Evolutionary conservation across 768 basidiomycete species (phyloP), one percentile per base, ranked within the genome.

Genomic region (Nidularia sp.): DNA sequence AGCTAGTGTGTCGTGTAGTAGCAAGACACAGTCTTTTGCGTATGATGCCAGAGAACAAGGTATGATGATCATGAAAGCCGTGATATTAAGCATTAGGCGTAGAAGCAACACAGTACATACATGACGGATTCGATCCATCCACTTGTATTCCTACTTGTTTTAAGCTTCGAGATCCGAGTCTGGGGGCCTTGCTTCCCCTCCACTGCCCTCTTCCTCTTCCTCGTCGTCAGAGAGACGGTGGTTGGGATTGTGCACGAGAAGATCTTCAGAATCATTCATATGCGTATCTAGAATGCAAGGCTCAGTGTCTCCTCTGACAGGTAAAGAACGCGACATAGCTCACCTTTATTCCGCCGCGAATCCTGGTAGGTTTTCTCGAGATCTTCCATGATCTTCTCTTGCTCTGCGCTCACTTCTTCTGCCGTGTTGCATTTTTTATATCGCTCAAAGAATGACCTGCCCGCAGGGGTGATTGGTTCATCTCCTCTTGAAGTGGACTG

Each of bases 361-460:
- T 80, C 77, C 33, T 73, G 68, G 64, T 85, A 91, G 49, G 70
- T 78, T 15, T 68, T 68, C 64, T 90, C 82, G 13, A 89, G 75
- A 57, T 93, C 85, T 2, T 77, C 69, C 48, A 93, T 83, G 48
- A 92, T 84, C 31, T 66, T 68, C 25, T 88, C 80, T 64, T 94
- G 90, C 69, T 77, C 78, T 5, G 64, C 69, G 1, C 61, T 62
- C 18, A 93, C 72, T 34, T 87, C 85, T 7, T 71, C 78, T 0
- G 86, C 74, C 0, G 79, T 80, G 2, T 63, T 68, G 62, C 95
- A 98, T 34, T 76, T 84, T 55, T 79, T 76, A 63, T 99, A 99
- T 45, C 76, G 78, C 51, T 88, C 81, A 49, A 99, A 70, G 53
- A 87, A 84, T 2, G 72, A 57, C 43, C 85, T 88, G 52, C 50